Evolutionary conservation across 352 stramenopile genomes (phyloP), one percentile per base, ranked within the genome.

Genomic region (Pythium apleroticum): DNA sequence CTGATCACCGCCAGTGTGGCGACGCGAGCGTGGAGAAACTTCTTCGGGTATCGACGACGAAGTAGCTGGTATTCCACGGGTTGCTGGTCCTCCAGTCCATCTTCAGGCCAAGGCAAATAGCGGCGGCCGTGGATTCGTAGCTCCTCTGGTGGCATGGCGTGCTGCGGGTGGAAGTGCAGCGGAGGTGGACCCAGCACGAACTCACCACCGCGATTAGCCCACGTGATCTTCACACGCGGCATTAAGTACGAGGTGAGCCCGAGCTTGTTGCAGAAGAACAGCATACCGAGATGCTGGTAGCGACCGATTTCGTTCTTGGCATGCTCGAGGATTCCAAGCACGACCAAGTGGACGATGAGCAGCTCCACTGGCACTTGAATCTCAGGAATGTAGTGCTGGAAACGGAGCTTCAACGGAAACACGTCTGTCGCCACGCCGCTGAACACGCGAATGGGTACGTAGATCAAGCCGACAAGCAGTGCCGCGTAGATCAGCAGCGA

Each of bases 291-390:
- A 53, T 93, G 77, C 70, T 96, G 86, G 25, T 91, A 78, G 17
- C 76, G 80, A 2, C 88, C 88, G 61, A 96, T 91, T 54, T 84
- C 84, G 52, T 96, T 94, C 68, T 96, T 96, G 35, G 84, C 80
- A 46, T 90, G 84, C 63, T 99, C 97, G 31, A 99, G 77, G 31
- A 98, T 81, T 15, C 84, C 92, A 17, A 99, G 73, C 50, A 98
- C 97, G 6, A 94, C 95, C 17, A 99, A 71, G 75, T 99, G 96
- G 37, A 98, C 96, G 20, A 97, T 77, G 10, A 98, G 76, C 9
- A 99, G 77, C 72, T 99, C 97, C n/a, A 98, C 46, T 12, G 96
- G 96, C 31, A 98, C 89, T 87, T 99, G 96, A 52, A 99, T 81
- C 66, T 98, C 91, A 8, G 93, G 80, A 60, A 90, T 95, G 33